Base-by-base conservation (phyloP, 176 grass and related monocot species). In the Canna indica region DNA sequence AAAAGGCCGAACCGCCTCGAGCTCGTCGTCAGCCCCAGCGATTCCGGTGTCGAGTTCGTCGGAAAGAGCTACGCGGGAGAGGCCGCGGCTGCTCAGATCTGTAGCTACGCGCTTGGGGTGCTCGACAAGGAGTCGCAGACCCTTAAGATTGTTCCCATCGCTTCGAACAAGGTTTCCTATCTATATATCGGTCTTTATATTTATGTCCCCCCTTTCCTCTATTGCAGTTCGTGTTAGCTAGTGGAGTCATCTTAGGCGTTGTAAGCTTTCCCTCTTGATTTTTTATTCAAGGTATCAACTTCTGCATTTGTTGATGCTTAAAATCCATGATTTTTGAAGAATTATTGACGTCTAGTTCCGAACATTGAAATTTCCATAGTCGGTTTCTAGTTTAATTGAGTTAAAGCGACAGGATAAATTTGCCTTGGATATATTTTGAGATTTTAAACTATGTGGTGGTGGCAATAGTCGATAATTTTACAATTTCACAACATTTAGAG, bases 31-130 rank as follows among this genome's bases (percentile, higher is more conserved):
- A 26, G 73, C 22, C 62, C 78, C 47, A 14, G 50, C 24, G 65
- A 31, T 5, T 75, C 84, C 33, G 79, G 75, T 2, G 83, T 86
- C 1, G 84, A 92, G 27, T 97, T 97, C 72, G 84, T 97, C 27
- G 89, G 86, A 45, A 80, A 34, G 58, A 93, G 89, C 77, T 99
- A 93, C 36, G 67, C 72, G 0, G 94, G 94, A 32, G 94, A 99
- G 82, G 89, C 86, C 0, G 84, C 80, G 0, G 13, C 42, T 44
- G 64, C 84, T 32, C 94, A 87, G 82, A 71, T 88, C 38, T 93
- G 86, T 36, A 84, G 54, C 17, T 93, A 93, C 50, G 89, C 84
- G 30, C 74, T 99, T 8, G 94, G 94, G 24, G 84, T 99, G 35
- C 78, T 99, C 15, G 86, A 93, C 29, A 99, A 90, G 80, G 82